phyloP scores from a whole-genome alignment of 2,329 filamentous ascomycete species.

The Aurifilum marmelostoma region DNA sequence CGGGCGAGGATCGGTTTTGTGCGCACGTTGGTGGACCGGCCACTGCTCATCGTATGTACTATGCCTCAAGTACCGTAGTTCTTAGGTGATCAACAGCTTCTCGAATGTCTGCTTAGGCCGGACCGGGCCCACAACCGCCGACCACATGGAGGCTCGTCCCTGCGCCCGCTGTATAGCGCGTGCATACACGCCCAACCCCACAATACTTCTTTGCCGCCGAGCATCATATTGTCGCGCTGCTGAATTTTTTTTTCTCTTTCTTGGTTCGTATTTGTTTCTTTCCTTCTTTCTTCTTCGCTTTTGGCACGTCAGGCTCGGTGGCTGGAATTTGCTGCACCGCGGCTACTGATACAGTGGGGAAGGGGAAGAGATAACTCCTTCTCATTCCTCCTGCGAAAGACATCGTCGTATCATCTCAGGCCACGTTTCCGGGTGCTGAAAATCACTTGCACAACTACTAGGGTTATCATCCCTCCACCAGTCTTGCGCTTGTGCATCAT shows the following conservation, averaged over 20 bases:
- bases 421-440: neutral
- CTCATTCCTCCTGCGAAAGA: neutral
- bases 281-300: neutral
- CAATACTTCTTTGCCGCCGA: neutral
- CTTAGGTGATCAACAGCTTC: neutral
- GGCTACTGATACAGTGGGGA: neutral
- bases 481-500: neutral
- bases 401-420: neutral
- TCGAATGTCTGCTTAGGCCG: neutral
- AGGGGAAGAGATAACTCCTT: neutral
- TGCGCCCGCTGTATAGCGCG: neutral
- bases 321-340: neutral
- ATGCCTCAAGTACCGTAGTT: neutral
- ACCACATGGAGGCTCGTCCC: neutral
- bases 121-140: conserved; percentile 5
- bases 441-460: neutral
- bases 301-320: neutral
- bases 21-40: too few relatives aligned
- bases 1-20: too few relatives aligned
- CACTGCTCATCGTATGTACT: too few relatives aligned
- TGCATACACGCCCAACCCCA: conserved; percentile 1
- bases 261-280: too few relatives aligned
- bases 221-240: neutral
- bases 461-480: neutral
- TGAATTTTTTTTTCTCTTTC: neutral